Conservation (phyloP, 1,284 basidiomycete species). For the Pascua sp. region DNA sequence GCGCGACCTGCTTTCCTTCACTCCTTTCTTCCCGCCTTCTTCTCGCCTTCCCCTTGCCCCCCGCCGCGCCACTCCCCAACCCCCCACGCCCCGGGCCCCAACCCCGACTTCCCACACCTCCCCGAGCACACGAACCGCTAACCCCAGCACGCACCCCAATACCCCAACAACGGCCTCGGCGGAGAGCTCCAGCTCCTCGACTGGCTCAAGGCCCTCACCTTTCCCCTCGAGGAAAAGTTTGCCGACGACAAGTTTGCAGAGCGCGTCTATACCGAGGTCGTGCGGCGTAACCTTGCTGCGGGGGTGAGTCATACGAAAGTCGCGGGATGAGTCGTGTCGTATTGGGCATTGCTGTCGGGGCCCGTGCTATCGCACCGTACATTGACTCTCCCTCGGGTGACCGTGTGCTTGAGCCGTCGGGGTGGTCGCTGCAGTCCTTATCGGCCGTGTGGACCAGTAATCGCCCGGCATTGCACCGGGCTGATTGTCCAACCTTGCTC, state of each 20-base stretch:
- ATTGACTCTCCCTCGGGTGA: no score
- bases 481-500: no score
- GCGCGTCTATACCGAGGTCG: slow-evolving; percentile 67
- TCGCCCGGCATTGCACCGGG: no score
- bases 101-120: no score
- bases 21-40: not conserved
- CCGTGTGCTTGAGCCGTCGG: no score
- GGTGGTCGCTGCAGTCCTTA: no score
- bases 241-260: slow-evolving; percentile 67
- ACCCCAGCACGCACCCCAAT: slow-evolving; percentile 76
- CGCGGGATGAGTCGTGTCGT: no score
- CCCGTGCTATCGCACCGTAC: no score
- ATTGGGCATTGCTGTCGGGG: no score
- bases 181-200: slow-evolving; percentile 68
- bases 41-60: slow-evolving; percentile 14
- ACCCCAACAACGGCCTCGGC: slow-evolving; percentile 76
- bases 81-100: no score
- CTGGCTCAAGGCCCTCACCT: slow-evolving; percentile 83
- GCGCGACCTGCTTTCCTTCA: not conserved
- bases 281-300: slow-evolving; percentile 67
- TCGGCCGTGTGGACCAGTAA: no score
- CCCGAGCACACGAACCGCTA: slow-evolving; percentile 15
- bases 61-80: no score
- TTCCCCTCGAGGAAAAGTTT: slow-evolving; percentile 83
- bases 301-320: slow-evolving; percentile 72